These are phyloP conservation scores for Phialocephala sp. DNA, from an alignment of 2,329 filamentous ascomycete species.

Conservation along the genomic window DNA sequence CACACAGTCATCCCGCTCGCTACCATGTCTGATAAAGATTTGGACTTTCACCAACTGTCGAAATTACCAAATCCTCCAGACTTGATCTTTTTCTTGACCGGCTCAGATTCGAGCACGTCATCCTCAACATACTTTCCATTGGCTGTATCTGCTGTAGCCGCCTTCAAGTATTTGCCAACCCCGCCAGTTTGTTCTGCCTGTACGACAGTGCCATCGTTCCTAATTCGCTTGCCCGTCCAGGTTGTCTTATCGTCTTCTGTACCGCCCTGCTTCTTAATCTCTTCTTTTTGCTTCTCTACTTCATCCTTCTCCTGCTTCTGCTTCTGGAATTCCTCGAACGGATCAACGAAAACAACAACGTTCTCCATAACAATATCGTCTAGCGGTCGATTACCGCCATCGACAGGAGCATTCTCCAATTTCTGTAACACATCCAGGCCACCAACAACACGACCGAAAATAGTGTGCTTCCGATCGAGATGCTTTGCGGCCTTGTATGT, in stretches of 20 bases:
- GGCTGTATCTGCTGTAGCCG: slow-evolving; percentile 48
- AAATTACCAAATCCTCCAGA: slow-evolving; percentile 91
- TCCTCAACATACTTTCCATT: slow-evolving; percentile 58
- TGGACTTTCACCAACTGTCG: slow-evolving; percentile 74
- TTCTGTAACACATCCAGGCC: slow-evolving; percentile 73
- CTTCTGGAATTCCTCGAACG: slow-evolving; percentile 91
- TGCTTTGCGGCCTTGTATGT: slow-evolving; percentile 85
- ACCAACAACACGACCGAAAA: slow-evolving; percentile 86
- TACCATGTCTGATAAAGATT: too few species aligned
- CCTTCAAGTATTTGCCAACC: slow-evolving; percentile 84
- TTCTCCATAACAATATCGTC: slow-evolving; percentile 83
- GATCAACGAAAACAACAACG: slow-evolving; percentile 87
- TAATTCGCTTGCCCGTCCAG: slow-evolving; percentile 93
- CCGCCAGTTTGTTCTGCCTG: slow-evolving; percentile 49
- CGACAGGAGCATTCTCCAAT: slow-evolving; percentile 79
- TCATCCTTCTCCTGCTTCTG: slow-evolving; percentile 70
- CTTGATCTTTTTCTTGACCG: slow-evolving; percentile 81
- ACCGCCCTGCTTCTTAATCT: slow-evolving; percentile 68
- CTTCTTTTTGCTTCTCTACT: slow-evolving; percentile 62
- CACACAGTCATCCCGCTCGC: background rate
- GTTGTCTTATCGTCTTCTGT: slow-evolving; percentile 89
- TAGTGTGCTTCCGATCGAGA: slow-evolving; percentile 94
- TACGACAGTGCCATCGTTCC: slow-evolving; percentile 66
- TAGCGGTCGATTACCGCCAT: slow-evolving; percentile 75
- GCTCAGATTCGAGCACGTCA: slow-evolving; percentile 69